Base-by-base conservation (phyloP, 768 basidiomycete species). In the Naematelia encephala region DNA sequence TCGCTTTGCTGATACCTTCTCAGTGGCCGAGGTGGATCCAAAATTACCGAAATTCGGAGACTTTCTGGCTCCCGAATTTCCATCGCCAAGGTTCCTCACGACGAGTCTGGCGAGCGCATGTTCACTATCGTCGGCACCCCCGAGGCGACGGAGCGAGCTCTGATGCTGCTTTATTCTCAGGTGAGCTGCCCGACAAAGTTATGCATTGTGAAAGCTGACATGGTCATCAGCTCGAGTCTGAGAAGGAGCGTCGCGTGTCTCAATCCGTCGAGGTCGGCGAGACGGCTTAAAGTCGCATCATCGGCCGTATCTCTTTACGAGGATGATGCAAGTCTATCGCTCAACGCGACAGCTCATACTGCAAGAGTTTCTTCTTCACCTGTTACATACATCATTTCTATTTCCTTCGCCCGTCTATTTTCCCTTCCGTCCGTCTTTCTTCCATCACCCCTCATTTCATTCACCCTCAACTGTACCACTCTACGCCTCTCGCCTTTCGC, bases 51-150 rank as follows among this genome's bases (percentile, higher is more conserved):
- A 79, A 99, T 99, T 75, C 90, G 96, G 70, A 89, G 94, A 58
- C 85, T 98, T 46, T 96, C 91, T 62, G 96, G 96, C 42, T 94
- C 90, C 69, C 91, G 92, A 81, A 99, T 99, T 77, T 91, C 89
- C 56, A 99, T 99, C 73, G 96, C 96, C 67, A 99, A 99, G 80
- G 88, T 90, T 50, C 91, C 96, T n/a, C 96, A 98, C 74, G 96
- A 98, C 71, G 96, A 98, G 73, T 92, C 93, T 43, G 96, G 94
- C 72, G 96, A 99, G 81, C 84, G 96, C 67, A 97, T 99, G 94
- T 99, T 99, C 81, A 79, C 96, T 62, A 98, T 99, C 76, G 83
- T 96, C 48, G 96, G 96, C 56, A 91, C 91, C 12, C 89, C 91
- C 49, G 90, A 92, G 78, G 88, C 90, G 67, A 97, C 96, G 78